Base-by-base conservation (phyloP, 805 yeast species). In the Kuraishia hungarica region DNA sequence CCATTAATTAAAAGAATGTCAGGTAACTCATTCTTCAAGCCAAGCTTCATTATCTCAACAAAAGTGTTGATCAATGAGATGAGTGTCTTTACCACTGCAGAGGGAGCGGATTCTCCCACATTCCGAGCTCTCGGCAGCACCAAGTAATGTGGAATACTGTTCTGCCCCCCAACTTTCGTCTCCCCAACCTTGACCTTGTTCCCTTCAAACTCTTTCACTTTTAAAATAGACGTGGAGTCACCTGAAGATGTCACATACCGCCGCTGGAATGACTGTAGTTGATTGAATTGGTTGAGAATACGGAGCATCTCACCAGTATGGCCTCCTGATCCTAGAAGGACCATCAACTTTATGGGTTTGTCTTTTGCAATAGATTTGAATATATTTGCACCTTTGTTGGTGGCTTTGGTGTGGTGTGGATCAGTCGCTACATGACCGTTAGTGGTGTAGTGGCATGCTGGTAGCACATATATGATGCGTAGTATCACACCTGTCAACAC, bases 221-320 rank as follows among this genome's bases (percentile, higher is more conserved):
- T 73, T 48, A 67, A 43, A 13, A 75, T 58, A 22, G 83, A 81
- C 2, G 80, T 72, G 1, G 69, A 59, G 57, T 80, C 82, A 2
- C 77, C 76, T 5, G 80, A 69, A 0, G 86, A 72, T 0, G 76
- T 64, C 10, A 68, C 60, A 53, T 68, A 71, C 7, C 60, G 58
- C 22, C 68, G 54, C 35, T 58, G 53, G 26, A 72, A 60, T 15
- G 51, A 51, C 1, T 54, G 29, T n/a, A 69, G 24, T 10, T 54
- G 57, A 22, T 72, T 63, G 51, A 79, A 70, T 46, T 74, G 73
- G 4, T 64, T 57, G 10, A 89, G 66, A 19, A 93, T 73, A 24
- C 92, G 73, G n/a, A 92, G 67, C 96, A 93, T 89, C 67, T 93
- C 97, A 1, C 97, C 97, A 0, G 97, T 91, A 64, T 91, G 98